Conservation (phyloP, 257 asterid species). For the Przewalskia tangutica region DNA sequence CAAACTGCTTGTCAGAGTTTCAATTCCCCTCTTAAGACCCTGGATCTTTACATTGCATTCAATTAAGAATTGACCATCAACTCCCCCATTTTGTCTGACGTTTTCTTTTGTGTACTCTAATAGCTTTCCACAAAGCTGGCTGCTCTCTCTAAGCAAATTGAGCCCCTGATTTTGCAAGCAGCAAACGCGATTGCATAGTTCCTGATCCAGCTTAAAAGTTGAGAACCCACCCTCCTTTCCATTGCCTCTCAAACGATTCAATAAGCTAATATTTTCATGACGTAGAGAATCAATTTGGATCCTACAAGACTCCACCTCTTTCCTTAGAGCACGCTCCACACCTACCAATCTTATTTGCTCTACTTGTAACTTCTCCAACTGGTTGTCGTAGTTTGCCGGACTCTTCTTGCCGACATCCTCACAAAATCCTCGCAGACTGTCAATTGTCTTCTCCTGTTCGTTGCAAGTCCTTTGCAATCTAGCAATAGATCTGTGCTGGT, state of each 20-base stretch:
- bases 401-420: constrained; percentile 63
- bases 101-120: constrained; percentile 50
- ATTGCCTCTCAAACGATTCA: constrained; percentile 56
- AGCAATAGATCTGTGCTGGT: constrained; percentile 62
- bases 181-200: constrained; percentile 57
- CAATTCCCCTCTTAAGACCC: constrained; percentile 71
- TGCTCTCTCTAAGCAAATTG: constrained; percentile 57
- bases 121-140: constrained; percentile 60
- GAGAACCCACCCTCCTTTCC: constrained; percentile 61
- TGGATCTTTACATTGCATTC: constrained; percentile 88
- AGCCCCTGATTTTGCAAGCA: constrained; percentile 72
- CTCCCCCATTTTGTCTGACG: constrained; percentile 18
- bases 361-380: constrained; percentile 47
- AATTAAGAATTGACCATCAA: constrained; percentile 51
- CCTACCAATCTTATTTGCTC: constrained; percentile 86
- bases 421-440: constrained; percentile 66
- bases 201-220: constrained; percentile 72
- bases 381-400: constrained; percentile 40
- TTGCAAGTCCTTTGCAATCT: constrained; percentile 74
- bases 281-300: constrained; percentile 71
- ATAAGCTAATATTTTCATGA: constrained; percentile 72
- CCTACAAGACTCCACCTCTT: constrained; percentile 73
- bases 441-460: constrained; percentile 90
- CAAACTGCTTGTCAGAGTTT: constrained; percentile 44
- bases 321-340: constrained; percentile 78